A percentile compares a stretch with the other conserved stretches of the same genome.
Conservation (phyloP, 31 red algal species). For the Porphyra umbilicalis region DNA sequence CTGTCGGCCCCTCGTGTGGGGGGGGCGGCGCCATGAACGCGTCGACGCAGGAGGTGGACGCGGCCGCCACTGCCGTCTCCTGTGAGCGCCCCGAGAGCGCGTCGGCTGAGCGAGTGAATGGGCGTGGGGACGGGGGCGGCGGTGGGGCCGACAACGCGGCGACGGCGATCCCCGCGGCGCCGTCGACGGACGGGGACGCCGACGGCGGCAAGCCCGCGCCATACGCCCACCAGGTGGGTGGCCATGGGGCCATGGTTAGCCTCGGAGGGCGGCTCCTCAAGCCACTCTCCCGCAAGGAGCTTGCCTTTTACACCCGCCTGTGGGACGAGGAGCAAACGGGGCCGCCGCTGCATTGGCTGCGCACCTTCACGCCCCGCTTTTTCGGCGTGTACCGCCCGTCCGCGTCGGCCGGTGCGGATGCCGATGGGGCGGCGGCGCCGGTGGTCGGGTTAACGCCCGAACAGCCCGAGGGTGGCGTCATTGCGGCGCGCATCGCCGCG, state of each 20-base stretch:
- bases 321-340: constrained; percentile 30
- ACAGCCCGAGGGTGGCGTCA: neutral
- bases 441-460: neutral
- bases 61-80: neutral
- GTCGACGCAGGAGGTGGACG: neutral
- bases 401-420: neutral
- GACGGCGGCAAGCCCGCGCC: constrained; percentile 4
- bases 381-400: constrained; percentile 25
- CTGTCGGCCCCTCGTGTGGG: too few relatives aligned
- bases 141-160: too few relatives aligned
- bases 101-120: neutral
- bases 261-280: constrained; percentile 51
- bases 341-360: constrained; percentile 46
- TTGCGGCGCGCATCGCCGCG: neutral
- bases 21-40: neutral
- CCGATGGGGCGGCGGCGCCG: neutral
- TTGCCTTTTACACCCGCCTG: constrained; percentile 67
- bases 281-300: constrained; percentile 58
- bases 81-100: neutral
- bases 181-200: too few relatives aligned
- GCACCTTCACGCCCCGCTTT: constrained; percentile 49
- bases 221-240: constrained; percentile 95
- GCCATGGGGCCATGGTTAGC: constrained; percentile 64
- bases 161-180: too few relatives aligned
- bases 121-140: neutral